Base-by-base conservation (phyloP, 441 rosid genomes). In the Croton laevigatus region DNA sequence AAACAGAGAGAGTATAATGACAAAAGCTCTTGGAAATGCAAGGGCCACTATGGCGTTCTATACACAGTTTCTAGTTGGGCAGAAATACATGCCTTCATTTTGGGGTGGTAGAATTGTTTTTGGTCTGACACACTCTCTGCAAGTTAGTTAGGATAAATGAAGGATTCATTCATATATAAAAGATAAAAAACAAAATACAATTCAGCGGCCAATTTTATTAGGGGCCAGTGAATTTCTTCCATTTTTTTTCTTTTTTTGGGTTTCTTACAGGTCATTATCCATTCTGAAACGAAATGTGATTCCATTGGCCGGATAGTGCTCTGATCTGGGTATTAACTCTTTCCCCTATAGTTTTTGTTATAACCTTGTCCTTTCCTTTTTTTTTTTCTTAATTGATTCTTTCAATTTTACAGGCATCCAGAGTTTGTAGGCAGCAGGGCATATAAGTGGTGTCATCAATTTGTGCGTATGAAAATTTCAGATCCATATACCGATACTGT, bases 51-150 rank as follows among this genome's bases (percentile, higher is more conserved):
- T 44, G 98, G 98, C 65, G 80, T 82, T 66, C 88, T 94, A 66
- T 92, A 89, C 72, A 90, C 94, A 12, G 98, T 85, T 68, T 85
- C 91, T 22, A 81, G 89, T 76, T 94, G 98, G 98, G 88, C 93
- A 45, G 98, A 92, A 80, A 80, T 92, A 75, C 97, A 94, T 85
- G 93, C 97, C 71, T 92, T 92, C 69, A 79, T 89, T 74, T 81
- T 87, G 88, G 98, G 98, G 71, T 90, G 89, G 90, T 89, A 91
- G 89, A 76, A 65, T 57, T 52, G 42, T 70, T 68, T 72, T 73
- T 72, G 49, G 51, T 13, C 23, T 65, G n/a, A 14, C 49, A 13
- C 65, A 46, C 23, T 73, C 62, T 44, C 69, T 42, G 66, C 74
- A 38, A 57, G 62, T 71, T 71, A 73, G 74, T 74, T 77, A 82